A percentile compares a stretch with the other conserved stretches of the same genome.
Conservation (phyloP, 371 early-diverging fungal species). For the Lichtheimia corymbifera region DNA sequence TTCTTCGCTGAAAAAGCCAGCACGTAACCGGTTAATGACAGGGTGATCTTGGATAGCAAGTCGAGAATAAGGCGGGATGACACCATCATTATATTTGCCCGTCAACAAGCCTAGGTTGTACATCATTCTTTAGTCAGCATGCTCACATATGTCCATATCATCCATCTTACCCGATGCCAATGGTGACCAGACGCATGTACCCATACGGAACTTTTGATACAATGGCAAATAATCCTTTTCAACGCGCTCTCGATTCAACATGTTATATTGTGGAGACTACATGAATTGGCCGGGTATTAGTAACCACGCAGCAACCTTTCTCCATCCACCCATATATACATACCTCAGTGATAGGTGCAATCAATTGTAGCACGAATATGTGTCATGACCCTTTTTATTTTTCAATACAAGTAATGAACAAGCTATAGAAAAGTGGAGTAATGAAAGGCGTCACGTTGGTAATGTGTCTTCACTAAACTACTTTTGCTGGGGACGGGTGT, state of each 20-base stretch:
- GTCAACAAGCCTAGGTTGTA: slow-evolving; percentile 49
- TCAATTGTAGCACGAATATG: slow-evolving; percentile 43
- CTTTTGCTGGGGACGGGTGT: no score
- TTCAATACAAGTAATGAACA: not conserved
- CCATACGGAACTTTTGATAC: slow-evolving; percentile 70
- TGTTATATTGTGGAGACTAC: slow-evolving; percentile 88
- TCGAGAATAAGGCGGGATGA: slow-evolving; percentile 70
- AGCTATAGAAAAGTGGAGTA: no score
- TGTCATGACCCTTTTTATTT: no score
- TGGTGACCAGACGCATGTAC: slow-evolving; percentile 84
- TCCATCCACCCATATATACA: no score
- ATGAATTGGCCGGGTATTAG: no score
- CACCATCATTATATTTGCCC: slow-evolving; percentile 78
- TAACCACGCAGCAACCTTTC: no score
- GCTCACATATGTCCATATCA: no score
- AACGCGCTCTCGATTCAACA: slow-evolving; percentile 80
- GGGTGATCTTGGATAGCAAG: slow-evolving; percentile 67
- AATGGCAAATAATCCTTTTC: slow-evolving; percentile 79
- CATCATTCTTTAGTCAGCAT: not conserved
- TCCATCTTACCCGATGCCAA: slow-evolving; percentile 67
- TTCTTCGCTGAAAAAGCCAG: slow-evolving; percentile 64
- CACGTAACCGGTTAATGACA: slow-evolving; percentile 63
- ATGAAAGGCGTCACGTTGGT: not conserved
- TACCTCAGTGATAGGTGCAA: slow-evolving; percentile 68
- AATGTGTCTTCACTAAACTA: no score